Conservation (phyloP, 345 rosid species). For the Eucalyptus tenuipes region DNA sequence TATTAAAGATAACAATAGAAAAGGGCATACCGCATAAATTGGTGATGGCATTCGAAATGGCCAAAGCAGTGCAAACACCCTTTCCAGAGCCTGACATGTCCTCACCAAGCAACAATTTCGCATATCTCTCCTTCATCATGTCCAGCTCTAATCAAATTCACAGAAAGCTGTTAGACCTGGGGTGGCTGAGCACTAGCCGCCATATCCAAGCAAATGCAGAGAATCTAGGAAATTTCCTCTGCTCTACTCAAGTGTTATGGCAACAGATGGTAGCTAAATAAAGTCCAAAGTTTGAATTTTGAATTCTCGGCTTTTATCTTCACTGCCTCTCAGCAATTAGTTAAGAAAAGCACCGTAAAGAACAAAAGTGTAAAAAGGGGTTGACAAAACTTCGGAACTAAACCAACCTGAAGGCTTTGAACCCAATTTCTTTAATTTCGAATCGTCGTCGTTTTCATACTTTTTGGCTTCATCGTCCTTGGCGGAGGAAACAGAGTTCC, state of each 20-base stretch:
- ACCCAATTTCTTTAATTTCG: conserved; percentile 14
- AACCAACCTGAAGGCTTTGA: conserved; percentile 43
- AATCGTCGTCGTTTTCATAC: conserved; percentile 11
- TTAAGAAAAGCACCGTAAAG: neutral
- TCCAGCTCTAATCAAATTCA: conserved; percentile 36
- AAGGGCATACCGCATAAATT: conserved; percentile 67
- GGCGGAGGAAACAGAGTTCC: conserved; percentile 21
- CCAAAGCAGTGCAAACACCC: conserved; percentile 85
- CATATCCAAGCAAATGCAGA: neutral
- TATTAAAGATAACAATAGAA: neutral
- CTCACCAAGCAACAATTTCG: conserved; percentile 90
- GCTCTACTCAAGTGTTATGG: neutral
- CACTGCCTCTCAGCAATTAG: conserved; percentile 9
- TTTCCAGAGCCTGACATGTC: conserved; percentile 98
- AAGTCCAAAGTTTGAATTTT: neutral
- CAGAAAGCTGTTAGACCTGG: neutral
- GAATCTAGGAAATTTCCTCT: neutral
- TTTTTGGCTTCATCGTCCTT: conserved; percentile 18
- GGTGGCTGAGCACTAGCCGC: neutral
- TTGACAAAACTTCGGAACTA: neutral
- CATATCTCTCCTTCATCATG: conserved; percentile 94
- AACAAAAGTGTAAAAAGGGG: neutral
- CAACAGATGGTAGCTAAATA: neutral
- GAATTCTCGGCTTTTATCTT: neutral
- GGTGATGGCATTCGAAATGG: conserved; percentile 89